phyloP scores from a whole-genome alignment of 2,329 filamentous ascomycete species.

The Hymenoscyphus occultus region DNA sequence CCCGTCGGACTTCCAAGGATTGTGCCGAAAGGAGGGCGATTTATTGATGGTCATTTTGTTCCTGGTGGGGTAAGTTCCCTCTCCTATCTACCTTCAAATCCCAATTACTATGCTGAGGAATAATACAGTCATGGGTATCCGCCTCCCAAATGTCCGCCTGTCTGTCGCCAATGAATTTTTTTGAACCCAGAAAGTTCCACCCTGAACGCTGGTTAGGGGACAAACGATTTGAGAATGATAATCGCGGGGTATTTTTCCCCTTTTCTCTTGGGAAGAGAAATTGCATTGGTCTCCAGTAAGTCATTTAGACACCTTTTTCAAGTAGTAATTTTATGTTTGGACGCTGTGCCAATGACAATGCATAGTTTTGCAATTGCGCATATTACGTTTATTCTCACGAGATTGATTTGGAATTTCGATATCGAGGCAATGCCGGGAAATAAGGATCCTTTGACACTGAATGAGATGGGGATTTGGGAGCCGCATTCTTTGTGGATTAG shows the following conservation, averaged over 20 bases:
- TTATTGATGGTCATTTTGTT: conserved; percentile 7
- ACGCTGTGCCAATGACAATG: not conserved
- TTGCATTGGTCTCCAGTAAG: conserved; percentile 23
- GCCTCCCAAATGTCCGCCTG: not conserved
- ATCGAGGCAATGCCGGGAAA: conserved; percentile 8
- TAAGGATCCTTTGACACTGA: not conserved
- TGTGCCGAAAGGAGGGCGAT: conserved; percentile 3
- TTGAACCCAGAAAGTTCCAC: conserved; percentile 30
- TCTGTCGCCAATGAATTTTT: conserved; percentile 14
- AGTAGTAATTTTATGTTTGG: too few species aligned
- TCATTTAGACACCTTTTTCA: not conserved
- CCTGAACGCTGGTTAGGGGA: conserved; percentile 37
- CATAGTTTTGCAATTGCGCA: conserved; percentile 10
- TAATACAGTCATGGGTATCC: conserved; percentile 5
- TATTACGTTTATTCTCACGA: conserved; percentile 21
- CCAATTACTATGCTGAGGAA: not conserved
- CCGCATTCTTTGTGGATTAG: not conserved
- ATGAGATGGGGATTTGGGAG: conserved; percentile 1
- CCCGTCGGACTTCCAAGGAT: conserved; percentile 11
- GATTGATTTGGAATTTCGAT: conserved; percentile 30
- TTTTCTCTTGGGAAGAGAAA: conserved; percentile 21
- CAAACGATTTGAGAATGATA: conserved; percentile 16
- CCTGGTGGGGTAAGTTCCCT: conserved; percentile 3
- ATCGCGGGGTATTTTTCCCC: conserved; percentile 19
- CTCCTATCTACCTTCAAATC: too few species aligned